Evolutionary conservation across 148 eudicot genomes (phyloP).

Genomic region (Diospyros lotus): DNA sequence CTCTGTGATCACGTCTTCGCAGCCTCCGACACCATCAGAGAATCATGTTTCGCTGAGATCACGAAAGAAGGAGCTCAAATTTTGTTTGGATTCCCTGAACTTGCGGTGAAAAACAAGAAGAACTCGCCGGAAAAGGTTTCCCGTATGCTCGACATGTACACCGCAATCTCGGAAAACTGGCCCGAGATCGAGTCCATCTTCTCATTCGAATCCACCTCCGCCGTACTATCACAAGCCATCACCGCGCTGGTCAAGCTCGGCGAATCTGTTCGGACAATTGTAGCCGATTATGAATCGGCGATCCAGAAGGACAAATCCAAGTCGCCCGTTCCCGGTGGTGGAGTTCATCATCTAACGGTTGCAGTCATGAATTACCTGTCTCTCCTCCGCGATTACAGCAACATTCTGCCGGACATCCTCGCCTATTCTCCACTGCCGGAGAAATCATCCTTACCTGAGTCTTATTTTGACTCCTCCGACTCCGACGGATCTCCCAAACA

Average conservation of each 20-base stretch:
- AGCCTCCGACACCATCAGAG: constrained; percentile 31
- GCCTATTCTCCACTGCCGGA: constrained; percentile 17
- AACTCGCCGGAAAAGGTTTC: constrained; percentile 44
- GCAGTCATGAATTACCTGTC: constrained; percentile 51
- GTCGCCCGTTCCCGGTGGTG: constrained; percentile 33
- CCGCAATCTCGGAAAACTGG: constrained; percentile 32
- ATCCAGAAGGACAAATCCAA: constrained; percentile 41
- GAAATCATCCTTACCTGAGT: constrained; percentile 35
- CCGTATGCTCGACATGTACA: constrained; percentile 37
- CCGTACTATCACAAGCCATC: constrained; percentile 26
- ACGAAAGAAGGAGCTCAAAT: constrained; percentile 38
- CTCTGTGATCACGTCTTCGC: constrained; percentile 67
- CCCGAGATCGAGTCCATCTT: constrained; percentile 38
- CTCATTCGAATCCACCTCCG: constrained; percentile 23
- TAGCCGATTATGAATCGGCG: constrained; percentile 37
- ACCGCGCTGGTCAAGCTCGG: constrained; percentile 28
- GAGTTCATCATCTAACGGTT: constrained; percentile 43
- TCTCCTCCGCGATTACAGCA: constrained; percentile 38
- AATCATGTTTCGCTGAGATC: constrained; percentile 61
- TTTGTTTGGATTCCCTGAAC: constrained; percentile 48
- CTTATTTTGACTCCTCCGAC: constrained; percentile 29
- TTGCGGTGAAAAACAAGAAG: constrained; percentile 53
- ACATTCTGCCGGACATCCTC: constrained; percentile 28
- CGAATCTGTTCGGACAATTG: constrained; percentile 26
- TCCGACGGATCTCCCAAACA: constrained; percentile 12